Base-by-base conservation (phyloP, 2,329 filamentous ascomycete genomes). In the Leptographium radiaticola region DNA sequence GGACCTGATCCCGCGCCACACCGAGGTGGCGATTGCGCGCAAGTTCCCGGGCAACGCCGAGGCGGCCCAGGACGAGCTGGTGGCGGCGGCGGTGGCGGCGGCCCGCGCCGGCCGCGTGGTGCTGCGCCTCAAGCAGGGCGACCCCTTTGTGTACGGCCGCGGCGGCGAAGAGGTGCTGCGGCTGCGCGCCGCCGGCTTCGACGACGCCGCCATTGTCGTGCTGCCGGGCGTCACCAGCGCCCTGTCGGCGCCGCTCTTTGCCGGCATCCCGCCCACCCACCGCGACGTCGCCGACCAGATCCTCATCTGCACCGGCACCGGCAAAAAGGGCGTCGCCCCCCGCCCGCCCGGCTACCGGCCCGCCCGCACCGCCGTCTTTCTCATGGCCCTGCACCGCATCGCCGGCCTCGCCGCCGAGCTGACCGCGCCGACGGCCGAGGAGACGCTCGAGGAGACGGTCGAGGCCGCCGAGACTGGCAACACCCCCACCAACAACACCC, bases 11-110 rank as follows among this genome's bases (percentile, higher is more conserved):
- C 93, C 93, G 2, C 87, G 93, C 39, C 81, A 91, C 53, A 95
- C 90, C 10, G 84, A 86, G 11, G 84, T 97, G 13, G 83, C 88
- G 62, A 98, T 98, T 62, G 91, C 93, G 6, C 86, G 90, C 63
- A 98, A 98, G 67, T 98, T 98, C 69, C 93, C 93, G 1, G 93
- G 93, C 25, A 97, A 98, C 68, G 93, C 93, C 43, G 93, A 98
- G 62, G 81, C 82, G 46, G 93, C 93, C 0, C 93, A 98, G 66
- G 83, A 90, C 63, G 93, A 98, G 68, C 81, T 98, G 6, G 78
- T 95, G 3, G 76, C 83, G 52, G 77, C 88, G 61, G 93, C 89
- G 0, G 74, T 95, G 2, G 79, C 80, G 3, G 89, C 82, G 2
- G 74, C 75, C 16, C 65, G 63, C 6, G 68, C 69, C 20, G 93